Conservation (phyloP, 139 green algal species). For the Tetraselmis chui region DNA sequence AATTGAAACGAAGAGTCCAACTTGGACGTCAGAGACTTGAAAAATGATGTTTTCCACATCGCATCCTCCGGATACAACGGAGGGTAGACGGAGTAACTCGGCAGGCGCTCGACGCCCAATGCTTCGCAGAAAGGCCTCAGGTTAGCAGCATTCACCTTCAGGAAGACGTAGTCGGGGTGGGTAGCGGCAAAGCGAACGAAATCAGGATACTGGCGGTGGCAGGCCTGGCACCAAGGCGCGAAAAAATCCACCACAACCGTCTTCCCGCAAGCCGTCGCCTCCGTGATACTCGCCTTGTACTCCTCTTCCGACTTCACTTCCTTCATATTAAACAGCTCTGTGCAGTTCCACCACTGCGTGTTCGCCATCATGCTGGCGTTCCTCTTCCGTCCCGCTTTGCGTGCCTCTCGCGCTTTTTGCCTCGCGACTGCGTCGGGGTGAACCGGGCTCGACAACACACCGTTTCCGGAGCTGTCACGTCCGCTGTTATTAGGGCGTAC, state of each 20-base stretch:
- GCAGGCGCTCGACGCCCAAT: background rate
- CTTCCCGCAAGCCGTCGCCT: constrained; percentile 2
- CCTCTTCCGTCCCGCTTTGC: background rate
- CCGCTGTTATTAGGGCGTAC: background rate
- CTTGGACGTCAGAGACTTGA: background rate
- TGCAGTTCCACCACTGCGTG: background rate
- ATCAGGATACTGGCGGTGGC: constrained; percentile 14
- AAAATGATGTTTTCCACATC: background rate
- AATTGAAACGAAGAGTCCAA: no score
- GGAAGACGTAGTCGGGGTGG: constrained; percentile 7
- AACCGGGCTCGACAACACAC: background rate
- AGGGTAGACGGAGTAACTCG: background rate
- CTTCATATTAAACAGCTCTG: background rate
- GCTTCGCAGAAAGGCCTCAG: background rate
- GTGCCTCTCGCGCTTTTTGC: background rate
- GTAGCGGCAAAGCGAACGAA: constrained; percentile 2
- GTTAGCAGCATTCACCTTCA: constrained; percentile 6
- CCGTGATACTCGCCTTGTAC: constrained; percentile 1
- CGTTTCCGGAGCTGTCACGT: background rate
- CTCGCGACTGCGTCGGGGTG: background rate
- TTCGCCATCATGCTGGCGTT: background rate
- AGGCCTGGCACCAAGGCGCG: constrained; percentile 20
- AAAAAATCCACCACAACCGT: constrained; percentile 20
- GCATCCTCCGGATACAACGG: background rate
- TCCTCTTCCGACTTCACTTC: background rate